Evolutionary conservation across 305 asterid species (phyloP).

Genomic region (Striga hermonthica): DNA sequence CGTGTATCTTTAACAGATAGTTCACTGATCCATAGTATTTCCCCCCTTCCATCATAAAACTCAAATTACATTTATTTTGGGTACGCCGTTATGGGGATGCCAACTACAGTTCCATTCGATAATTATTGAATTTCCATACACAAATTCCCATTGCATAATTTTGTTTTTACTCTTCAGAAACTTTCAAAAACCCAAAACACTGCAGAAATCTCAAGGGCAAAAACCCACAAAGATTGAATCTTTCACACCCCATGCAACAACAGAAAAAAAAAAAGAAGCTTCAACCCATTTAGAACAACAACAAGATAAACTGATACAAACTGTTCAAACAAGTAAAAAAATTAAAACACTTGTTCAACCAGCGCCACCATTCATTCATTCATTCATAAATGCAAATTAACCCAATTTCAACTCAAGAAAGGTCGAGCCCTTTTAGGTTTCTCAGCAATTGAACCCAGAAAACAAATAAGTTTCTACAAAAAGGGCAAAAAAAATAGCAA

Average conservation of each 20-base stretch:
- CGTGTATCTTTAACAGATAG: slow-evolving; percentile 20
- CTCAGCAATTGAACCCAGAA: no score
- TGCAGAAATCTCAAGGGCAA: slow-evolving; percentile 12
- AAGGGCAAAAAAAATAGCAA: no score
- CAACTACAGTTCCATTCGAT: not conserved
- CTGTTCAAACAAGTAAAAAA: slow-evolving; percentile 19
- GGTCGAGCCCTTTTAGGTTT: slow-evolving; percentile 6
- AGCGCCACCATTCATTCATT: not conserved
- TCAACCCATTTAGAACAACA: slow-evolving; percentile 4
- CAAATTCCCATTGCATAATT: not conserved
- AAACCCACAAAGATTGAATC: slow-evolving; percentile 17
- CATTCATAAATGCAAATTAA: slow-evolving; percentile 6
- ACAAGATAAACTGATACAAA: not conserved
- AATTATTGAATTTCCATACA: slow-evolving; percentile 5
- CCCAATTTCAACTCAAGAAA: slow-evolving; percentile 24
- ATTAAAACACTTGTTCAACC: not conserved
- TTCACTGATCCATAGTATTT: slow-evolving; percentile 1
- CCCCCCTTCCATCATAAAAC: slow-evolving; percentile 25
- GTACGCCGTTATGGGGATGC: not conserved
- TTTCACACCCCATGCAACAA: slow-evolving; percentile 37
- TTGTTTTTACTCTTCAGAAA: not conserved
- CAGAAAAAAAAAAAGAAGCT: slow-evolving; percentile 22
- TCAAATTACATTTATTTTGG: slow-evolving; percentile 7
- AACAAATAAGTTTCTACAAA: no score
- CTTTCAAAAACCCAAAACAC: not conserved